Percentiles rank a stretch among this genome's conserved stretches.
phyloP scores from a whole-genome alignment of 306 rosid genomes.

The Acacia confusa region DNA sequence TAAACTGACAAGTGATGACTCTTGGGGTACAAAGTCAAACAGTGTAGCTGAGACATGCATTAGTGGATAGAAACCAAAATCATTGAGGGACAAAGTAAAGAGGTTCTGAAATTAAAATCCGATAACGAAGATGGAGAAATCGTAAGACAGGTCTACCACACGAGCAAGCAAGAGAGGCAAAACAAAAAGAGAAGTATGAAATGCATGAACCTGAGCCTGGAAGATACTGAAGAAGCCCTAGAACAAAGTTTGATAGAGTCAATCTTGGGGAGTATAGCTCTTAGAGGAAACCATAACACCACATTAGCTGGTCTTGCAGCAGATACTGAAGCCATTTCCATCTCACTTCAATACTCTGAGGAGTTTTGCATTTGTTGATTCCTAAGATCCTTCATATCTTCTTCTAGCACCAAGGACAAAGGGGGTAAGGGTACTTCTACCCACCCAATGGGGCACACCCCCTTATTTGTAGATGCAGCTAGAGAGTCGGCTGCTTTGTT shows the following conservation, averaged over 20 bases:
- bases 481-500: no score
- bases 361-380: no score
- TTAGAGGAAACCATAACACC: conserved; percentile 35
- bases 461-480: no score
- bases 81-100: background rate
- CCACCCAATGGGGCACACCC: no score
- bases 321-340: conserved; percentile 27
- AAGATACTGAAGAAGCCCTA: background rate
- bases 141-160: background rate
- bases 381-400: no score
- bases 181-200: background rate
- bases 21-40: background rate
- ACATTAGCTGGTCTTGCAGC: background rate
- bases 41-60: background rate
- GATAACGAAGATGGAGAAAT: background rate
- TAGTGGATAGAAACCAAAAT: background rate
- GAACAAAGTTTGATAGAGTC: background rate
- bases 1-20: background rate
- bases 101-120: background rate
- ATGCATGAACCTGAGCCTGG: conserved; percentile 32
- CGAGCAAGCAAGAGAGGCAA: background rate
- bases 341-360: background rate
- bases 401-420: no score
- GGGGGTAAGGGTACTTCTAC: no score
- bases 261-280: conserved; percentile 9